These are phyloP conservation scores for Cystobasidium tubakii DNA, from an alignment of 768 basidiomycete genomes.

Conservation along the genomic window DNA sequence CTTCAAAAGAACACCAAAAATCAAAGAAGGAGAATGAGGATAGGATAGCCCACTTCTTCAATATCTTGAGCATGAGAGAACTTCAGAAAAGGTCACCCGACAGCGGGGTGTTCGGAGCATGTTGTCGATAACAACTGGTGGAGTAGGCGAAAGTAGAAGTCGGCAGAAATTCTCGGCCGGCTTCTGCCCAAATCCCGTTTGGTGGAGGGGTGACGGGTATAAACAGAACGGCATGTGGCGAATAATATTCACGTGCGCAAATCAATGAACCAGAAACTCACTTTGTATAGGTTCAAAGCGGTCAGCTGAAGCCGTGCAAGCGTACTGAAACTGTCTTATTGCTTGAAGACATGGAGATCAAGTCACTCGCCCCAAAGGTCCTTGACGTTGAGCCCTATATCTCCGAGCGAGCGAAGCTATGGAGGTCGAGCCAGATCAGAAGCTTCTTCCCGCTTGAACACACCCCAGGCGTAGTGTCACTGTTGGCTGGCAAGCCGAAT, in stretches of 20 bases:
- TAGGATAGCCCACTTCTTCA: background rate
- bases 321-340: no score
- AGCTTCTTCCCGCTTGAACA: slow-evolving; percentile 70
- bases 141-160: background rate
- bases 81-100: background rate
- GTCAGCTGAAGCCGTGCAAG: background rate
- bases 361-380: background rate
- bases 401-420: slow-evolving; percentile 14
- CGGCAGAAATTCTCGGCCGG: no score
- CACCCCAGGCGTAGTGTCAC: slow-evolving; percentile 56
- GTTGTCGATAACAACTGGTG: background rate
- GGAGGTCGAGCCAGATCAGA: slow-evolving; percentile 50
- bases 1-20: no score
- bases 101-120: background rate
- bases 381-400: background rate
- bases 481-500: slow-evolving; percentile 89
- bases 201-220: background rate
- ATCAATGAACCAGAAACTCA: no score
- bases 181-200: background rate
- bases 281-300: background rate
- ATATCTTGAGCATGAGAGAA: background rate
- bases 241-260: no score
- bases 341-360: background rate
- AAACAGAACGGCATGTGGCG: no score
- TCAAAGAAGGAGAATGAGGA: background rate